These are phyloP conservation scores for Sarocladium kiliense DNA, from an alignment of 2,329 filamentous ascomycete species.

Conservation along the genomic window DNA sequence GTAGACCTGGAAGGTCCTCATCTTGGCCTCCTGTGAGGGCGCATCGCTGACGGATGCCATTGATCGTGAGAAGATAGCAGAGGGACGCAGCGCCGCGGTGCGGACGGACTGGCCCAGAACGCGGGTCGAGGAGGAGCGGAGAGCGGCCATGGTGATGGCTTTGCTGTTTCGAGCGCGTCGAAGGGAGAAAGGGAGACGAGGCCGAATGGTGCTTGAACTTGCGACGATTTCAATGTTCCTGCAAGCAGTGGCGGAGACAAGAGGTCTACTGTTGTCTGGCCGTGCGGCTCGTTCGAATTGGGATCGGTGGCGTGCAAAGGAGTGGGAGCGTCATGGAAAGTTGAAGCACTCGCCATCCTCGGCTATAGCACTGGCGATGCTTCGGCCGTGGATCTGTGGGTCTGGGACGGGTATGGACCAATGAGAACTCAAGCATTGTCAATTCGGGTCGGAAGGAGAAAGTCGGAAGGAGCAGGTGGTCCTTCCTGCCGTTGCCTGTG, in stretches of 20 bases:
- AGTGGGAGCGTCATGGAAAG: constrained; percentile 9
- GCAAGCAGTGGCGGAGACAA: neutral
- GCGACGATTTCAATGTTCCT: neutral
- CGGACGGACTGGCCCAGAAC: constrained; percentile 41
- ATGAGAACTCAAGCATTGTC: constrained; percentile 7
- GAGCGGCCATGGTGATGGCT: constrained; percentile 49
- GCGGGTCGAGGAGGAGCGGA: constrained; percentile 52
- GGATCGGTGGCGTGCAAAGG: constrained; percentile 8
- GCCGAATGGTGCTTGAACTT: neutral
- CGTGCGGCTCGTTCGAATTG: constrained; percentile 6
- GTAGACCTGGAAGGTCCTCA: constrained; percentile 98
- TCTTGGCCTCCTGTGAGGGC: constrained; percentile 58
- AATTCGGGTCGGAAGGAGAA: constrained; percentile 9
- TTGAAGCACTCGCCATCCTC: constrained; percentile 8
- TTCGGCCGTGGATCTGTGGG: constrained; percentile 6
- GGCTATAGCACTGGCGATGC: constrained; percentile 6
- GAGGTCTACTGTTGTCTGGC: constrained; percentile 1
- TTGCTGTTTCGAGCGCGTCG: neutral
- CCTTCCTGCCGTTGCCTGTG: neutral
- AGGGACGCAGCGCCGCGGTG: constrained; percentile 33
- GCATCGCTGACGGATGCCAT: constrained; percentile 55
- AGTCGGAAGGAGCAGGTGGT: constrained; percentile 6
- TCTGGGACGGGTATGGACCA: neutral
- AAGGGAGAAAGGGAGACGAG: neutral
- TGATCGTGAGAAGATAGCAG: constrained; percentile 41